phyloP scores from a whole-genome alignment of 345 rosid genomes.

The Combretum micranthum region DNA sequence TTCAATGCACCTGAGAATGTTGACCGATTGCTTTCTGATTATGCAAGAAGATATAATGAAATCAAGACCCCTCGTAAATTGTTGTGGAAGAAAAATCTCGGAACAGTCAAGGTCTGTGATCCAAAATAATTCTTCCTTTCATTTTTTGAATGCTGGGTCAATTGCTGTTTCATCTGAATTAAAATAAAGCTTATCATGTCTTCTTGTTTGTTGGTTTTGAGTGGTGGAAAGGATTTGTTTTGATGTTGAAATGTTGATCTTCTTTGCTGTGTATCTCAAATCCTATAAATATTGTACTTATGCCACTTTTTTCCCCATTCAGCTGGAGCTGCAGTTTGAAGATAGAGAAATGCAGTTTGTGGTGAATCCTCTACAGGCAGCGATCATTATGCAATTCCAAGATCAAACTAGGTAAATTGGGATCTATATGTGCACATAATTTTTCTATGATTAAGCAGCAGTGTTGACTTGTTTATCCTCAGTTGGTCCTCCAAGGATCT shows the following conservation, averaged over 20 bases:
- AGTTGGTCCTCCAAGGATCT: conserved; percentile 86
- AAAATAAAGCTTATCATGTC: neutral
- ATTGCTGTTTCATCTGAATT: too few relatives aligned
- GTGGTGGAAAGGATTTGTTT: neutral
- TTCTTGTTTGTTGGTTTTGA: neutral
- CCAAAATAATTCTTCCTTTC: neutral
- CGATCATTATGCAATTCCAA: conserved; percentile 91
- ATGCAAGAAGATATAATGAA: conserved; percentile 68
- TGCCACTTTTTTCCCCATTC: conserved; percentile 15
- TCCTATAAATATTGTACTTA: neutral
- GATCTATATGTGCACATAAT: conserved; percentile 1
- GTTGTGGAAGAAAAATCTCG: conserved; percentile 96
- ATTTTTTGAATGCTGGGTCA: neutral
- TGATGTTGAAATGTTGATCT: neutral
- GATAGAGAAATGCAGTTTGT: conserved; percentile 74
- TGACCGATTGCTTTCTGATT: conserved; percentile 71
- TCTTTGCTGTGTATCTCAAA: neutral
- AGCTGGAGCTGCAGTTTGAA: conserved; percentile 95
- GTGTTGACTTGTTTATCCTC: conserved; percentile 4
- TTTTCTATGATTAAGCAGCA: neutral
- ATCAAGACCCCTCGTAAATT: conserved; percentile 94
- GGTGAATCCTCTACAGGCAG: conserved; percentile 86
- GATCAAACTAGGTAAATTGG: conserved; percentile 60
- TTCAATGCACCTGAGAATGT: conserved; percentile 63
- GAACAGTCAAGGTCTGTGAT: conserved; percentile 70